phyloP scores from a whole-genome alignment of 2,329 filamentous ascomycete genomes.

The Stagonosporopsis chrysanthemi region DNA sequence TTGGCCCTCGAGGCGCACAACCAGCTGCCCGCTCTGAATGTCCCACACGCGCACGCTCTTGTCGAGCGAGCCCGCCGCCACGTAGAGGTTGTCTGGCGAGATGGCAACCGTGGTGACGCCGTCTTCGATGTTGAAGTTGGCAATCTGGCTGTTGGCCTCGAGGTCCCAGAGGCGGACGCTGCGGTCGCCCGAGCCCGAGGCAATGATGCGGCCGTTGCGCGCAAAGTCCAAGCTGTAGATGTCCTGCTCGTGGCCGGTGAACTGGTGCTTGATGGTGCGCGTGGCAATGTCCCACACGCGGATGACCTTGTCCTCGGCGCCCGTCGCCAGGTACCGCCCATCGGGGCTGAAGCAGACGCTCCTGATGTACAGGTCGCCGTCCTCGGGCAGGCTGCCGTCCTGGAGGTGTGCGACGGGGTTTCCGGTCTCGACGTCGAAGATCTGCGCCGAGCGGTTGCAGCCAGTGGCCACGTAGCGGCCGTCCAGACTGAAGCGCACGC shows the following conservation, averaged over 20 bases:
- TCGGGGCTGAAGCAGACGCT: conserved; percentile 99
- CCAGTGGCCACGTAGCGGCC: conserved; percentile 96
- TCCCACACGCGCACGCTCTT: conserved; percentile 99
- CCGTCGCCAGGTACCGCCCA: conserved; percentile 90
- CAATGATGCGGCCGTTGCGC: conserved; percentile 90
- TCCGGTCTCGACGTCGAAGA: conserved; percentile 90
- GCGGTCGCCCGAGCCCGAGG: conserved; percentile 91
- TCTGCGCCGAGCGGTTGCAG: conserved; percentile 98
- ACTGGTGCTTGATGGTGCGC: conserved; percentile 87
- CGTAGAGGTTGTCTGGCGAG: conserved; percentile 91
- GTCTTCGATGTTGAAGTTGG: conserved; percentile 92
- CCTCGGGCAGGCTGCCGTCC: conserved; percentile 84
- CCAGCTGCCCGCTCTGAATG: conserved; percentile 80
- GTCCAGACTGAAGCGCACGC: conserved; percentile 94
- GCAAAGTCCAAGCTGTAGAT: conserved; percentile 98
- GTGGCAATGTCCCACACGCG: conserved; percentile 92
- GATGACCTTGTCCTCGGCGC: conserved; percentile 97
- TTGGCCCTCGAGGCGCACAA: conserved; percentile 90
- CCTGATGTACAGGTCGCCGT: conserved; percentile 93
- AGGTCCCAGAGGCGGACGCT: conserved; percentile 98
- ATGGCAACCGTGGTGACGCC: conserved; percentile 98
- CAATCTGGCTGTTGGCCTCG: conserved; percentile 78
- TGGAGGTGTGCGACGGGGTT: conserved; percentile 89
- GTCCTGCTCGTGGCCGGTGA: conserved; percentile 97
- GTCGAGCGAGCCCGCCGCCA: conserved; percentile 93